These are phyloP conservation scores for Hirschioporus abietinus DNA, from an alignment of 768 basidiomycete genomes.

Conservation along the genomic window DNA sequence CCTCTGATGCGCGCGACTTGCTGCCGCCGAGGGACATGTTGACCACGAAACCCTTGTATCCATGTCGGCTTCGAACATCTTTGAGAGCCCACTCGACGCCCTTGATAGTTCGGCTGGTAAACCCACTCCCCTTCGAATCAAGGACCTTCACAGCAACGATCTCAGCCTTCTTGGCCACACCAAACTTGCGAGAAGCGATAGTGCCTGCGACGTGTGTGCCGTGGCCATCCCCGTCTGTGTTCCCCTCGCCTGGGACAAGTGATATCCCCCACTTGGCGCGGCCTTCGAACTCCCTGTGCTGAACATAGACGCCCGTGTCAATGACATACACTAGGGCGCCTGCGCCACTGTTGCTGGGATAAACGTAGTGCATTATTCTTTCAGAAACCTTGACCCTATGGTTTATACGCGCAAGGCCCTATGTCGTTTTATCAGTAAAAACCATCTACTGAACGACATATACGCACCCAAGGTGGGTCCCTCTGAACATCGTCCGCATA, in stretches of 20 bases:
- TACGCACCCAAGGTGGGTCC: constrained; percentile 77
- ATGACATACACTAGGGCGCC: constrained; percentile 91
- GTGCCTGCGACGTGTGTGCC: background rate
- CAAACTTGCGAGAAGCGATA: background rate
- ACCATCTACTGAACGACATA: too few species aligned
- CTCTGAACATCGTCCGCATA: constrained; percentile 55
- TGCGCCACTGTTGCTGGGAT: constrained; percentile 67
- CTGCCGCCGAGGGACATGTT: background rate
- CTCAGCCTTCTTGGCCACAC: background rate
- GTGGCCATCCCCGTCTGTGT: constrained; percentile 93
- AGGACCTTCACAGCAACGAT: background rate
- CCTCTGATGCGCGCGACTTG: background rate
- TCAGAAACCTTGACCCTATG: constrained; percentile 80
- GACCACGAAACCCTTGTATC: background rate
- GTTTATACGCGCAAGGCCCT: constrained; percentile 92
- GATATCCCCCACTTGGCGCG: constrained; percentile 94
- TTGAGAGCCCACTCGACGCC: background rate
- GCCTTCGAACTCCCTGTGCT: constrained; percentile 83
- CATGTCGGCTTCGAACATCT: background rate
- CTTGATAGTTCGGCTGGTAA: background rate
- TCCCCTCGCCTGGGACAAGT: constrained; percentile 76
- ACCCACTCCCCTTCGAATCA: background rate
- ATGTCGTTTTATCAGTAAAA: too few species aligned
- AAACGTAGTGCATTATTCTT: constrained; percentile 82
- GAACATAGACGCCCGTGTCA: constrained; percentile 85